These are phyloP conservation scores for Nannizzia gypsea DNA, from an alignment of 2,329 filamentous ascomycete species.

Conservation along the genomic window DNA sequence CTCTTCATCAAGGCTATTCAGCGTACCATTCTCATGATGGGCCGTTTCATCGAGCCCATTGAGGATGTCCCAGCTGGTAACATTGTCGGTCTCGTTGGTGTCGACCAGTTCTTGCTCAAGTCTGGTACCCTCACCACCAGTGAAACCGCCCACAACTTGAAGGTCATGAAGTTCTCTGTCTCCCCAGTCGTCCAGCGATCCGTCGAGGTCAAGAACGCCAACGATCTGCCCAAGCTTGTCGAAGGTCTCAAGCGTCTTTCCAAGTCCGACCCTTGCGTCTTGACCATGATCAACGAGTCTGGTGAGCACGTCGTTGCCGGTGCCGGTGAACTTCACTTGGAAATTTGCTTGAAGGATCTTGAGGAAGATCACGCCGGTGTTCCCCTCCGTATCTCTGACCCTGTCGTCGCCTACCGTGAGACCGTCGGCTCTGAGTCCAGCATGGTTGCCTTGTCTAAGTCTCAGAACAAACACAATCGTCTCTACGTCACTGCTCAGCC, in stretches of 20 bases:
- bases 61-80: conserved; percentile 99
- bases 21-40: conserved; percentile 99
- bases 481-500: conserved; percentile 90
- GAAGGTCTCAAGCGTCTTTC: conserved; percentile 99
- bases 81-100: conserved; percentile 98
- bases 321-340: conserved; percentile 97
- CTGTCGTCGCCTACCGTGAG: conserved; percentile 97
- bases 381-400: conserved; percentile 93
- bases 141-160: conserved; percentile 98
- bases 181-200: conserved; percentile 97
- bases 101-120: conserved; percentile 99
- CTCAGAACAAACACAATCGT: conserved; percentile 99
- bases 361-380: conserved; percentile 99
- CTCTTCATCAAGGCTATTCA: conserved; percentile 99
- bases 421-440: conserved; percentile 72
- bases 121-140: conserved; percentile 97
- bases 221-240: conserved; percentile 98
- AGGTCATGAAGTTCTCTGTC: conserved; percentile 99
- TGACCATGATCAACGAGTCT: conserved; percentile 77
- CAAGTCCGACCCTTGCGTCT: conserved; percentile 98
- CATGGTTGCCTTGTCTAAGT: conserved; percentile 98
- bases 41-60: conserved; percentile 96
- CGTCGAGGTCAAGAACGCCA: conserved; percentile 99
- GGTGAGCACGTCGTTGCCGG: conserved; percentile 98
- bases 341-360: conserved; percentile 99